A percentile compares a stretch with the other conserved stretches of the same genome.
phyloP scores from a whole-genome alignment of 768 basidiomycete genomes.

The Kondoa subrosea region DNA sequence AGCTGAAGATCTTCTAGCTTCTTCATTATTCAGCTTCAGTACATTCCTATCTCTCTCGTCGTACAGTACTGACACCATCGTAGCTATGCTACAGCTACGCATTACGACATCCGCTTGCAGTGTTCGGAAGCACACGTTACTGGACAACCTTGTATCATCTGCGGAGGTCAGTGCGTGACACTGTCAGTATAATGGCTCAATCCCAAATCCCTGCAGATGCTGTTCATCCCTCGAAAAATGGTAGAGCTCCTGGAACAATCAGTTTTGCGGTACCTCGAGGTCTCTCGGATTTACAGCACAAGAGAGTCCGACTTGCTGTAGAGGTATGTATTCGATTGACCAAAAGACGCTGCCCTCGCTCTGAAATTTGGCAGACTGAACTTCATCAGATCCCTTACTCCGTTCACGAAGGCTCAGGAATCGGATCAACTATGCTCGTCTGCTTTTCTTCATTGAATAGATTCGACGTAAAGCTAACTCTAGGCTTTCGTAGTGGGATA shows the following conservation, averaged over 20 bases:
- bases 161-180: background rate
- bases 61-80: background rate
- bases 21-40: conserved; percentile 4
- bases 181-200: background rate
- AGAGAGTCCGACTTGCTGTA: background rate
- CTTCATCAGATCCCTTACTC: background rate
- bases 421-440: background rate
- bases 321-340: too few relatives aligned
- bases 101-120: conserved; percentile 7
- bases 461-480: background rate
- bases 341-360: too few relatives aligned
- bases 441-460: background rate
- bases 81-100: conserved; percentile 1
- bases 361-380: too few relatives aligned
- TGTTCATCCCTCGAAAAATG: background rate
- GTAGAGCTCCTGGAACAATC: background rate
- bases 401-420: background rate
- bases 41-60: background rate
- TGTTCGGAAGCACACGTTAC: background rate
- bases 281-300: background rate
- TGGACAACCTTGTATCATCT: background rate
- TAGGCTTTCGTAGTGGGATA: background rate
- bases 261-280: background rate
- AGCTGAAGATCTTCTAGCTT: background rate
- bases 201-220: background rate